Conservation (phyloP, 129 eudicot genomes). For the Lactuca sativa region DNA sequence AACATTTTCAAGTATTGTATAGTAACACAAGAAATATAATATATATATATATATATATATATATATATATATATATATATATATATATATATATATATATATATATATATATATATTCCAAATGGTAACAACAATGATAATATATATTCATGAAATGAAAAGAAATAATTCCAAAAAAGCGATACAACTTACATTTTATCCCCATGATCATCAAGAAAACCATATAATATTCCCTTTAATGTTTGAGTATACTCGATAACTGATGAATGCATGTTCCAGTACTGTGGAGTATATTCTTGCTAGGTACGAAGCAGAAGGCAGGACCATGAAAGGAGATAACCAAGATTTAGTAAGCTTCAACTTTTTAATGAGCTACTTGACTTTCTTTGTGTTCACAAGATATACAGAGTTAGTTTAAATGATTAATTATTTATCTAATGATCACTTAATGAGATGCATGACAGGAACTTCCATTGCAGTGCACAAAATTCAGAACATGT, state of each 20-base stretch:
- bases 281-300: background rate
- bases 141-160: constrained; percentile 3
- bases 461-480: no score
- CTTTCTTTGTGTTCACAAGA: no score
- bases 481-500: no score
- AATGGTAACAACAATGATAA: background rate
- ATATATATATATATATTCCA: no score
- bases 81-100: no score
- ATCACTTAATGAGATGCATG: no score
- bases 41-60: no score
- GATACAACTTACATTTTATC: constrained; percentile 61
- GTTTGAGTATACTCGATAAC: constrained; percentile 91
- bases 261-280: constrained; percentile 42
- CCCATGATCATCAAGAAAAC: constrained; percentile 53
- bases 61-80: no score
- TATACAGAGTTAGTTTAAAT: no score
- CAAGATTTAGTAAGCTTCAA: background rate
- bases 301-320: background rate
- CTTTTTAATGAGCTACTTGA: no score
- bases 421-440: no score
- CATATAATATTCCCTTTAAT: constrained; percentile 50
- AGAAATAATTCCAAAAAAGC: background rate
- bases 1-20: constrained; percentile 57
- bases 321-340: background rate
- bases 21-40: no score